Conservation (phyloP, 768 basidiomycete species). For the Kwoniella sp. region DNA sequence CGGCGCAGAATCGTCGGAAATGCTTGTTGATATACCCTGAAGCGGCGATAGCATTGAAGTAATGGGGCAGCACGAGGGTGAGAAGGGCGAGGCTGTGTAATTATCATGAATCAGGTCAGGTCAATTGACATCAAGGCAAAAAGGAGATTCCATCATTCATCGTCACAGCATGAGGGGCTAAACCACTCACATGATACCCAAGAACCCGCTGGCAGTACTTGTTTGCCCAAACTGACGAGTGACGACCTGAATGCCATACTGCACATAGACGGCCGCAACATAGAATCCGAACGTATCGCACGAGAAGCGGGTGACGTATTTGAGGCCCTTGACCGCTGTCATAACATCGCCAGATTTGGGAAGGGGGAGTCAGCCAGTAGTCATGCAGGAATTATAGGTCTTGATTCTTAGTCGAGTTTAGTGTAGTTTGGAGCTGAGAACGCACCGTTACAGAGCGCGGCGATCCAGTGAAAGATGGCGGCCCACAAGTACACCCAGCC, state of each 20-base stretch:
- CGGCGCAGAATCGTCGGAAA: constrained; percentile 73
- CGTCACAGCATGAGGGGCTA: not conserved
- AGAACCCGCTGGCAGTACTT: constrained; percentile 41
- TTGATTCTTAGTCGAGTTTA: no score
- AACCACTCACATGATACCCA: constrained; percentile 51
- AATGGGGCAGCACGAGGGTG: constrained; percentile 74
- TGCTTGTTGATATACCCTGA: constrained; percentile 72
- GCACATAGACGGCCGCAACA: constrained; percentile 72
- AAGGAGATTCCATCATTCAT: not conserved
- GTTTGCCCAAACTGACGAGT: constrained; percentile 68
- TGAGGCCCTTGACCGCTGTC: constrained; percentile 67
- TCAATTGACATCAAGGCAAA: constrained; percentile 53
- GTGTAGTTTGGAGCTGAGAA: not conserved
- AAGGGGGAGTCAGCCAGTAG: no score
- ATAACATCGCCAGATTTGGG: no score
- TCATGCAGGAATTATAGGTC: no score
- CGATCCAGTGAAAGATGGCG: constrained; percentile 76
- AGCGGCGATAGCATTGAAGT: constrained; percentile 69
- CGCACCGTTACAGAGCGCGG: constrained; percentile 75
- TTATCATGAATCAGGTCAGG: constrained; percentile 60
- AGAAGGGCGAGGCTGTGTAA: constrained; percentile 69
- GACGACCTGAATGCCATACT: constrained; percentile 84
- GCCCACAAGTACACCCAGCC: constrained; percentile 94
- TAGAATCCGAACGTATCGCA: constrained; percentile 94
- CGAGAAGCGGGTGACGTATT: constrained; percentile 84